These are phyloP conservation scores for Syncephalis fuscata DNA, from an alignment of 371 early-diverging fungal species.

Conservation along the genomic window DNA sequence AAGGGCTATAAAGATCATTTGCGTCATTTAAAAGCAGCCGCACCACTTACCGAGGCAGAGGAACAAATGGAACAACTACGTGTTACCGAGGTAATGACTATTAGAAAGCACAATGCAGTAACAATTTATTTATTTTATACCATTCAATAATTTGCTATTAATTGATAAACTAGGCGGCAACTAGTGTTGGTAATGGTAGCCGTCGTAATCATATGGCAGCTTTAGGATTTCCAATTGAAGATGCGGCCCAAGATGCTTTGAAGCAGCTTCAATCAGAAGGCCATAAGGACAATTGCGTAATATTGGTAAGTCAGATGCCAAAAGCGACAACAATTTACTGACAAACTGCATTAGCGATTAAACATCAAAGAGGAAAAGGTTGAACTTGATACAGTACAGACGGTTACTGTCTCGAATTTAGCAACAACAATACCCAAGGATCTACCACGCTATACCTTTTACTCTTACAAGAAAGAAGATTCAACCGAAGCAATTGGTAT, in stretches of 20 bases:
- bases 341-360: constrained; percentile 1
- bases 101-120: no score
- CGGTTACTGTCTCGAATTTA: constrained; percentile 21
- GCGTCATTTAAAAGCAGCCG: constrained; percentile 46
- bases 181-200: constrained; percentile 26
- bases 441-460: constrained; percentile 54
- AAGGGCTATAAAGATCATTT: constrained; percentile 63
- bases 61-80: constrained; percentile 49
- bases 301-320: no score
- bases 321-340: no score
- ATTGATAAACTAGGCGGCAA: constrained; percentile 22
- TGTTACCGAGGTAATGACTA: constrained; percentile 31
- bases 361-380: constrained; percentile 32
- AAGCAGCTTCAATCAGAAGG: constrained; percentile 5
- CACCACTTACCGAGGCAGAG: constrained; percentile 72
- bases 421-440: constrained; percentile 21
- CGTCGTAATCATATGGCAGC: constrained; percentile 43
- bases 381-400: constrained; percentile 22
- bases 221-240: constrained; percentile 34
- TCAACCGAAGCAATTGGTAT: constrained; percentile 8
- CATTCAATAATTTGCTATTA: no score
- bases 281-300: no score
- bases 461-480: constrained; percentile 23
- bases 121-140: no score
- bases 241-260: constrained; percentile 33